phyloP scores from a whole-genome alignment of 352 stramenopile genomes.

The Aphanomyces stellatus region DNA sequence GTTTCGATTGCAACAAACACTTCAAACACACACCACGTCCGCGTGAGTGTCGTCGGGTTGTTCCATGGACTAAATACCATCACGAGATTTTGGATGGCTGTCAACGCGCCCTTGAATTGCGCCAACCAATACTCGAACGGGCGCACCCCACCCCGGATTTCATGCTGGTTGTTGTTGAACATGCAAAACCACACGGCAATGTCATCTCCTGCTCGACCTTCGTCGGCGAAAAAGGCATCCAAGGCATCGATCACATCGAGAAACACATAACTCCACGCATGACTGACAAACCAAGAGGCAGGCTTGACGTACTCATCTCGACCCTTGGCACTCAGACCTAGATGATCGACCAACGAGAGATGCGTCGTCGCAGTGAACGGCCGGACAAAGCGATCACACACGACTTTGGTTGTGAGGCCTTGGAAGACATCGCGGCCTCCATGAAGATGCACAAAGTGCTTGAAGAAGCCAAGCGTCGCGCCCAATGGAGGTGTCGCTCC shows the following conservation, averaged over 20 bases:
- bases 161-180: slow-evolving; percentile 18
- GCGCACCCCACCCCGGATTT: neutral
- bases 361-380: neutral
- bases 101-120: neutral
- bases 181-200: slow-evolving; percentile 9
- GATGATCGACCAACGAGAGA: slow-evolving; percentile 12
- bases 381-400: slow-evolving; percentile 27
- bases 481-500: too few species aligned
- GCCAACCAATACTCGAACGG: neutral
- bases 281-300: slow-evolving; percentile 2
- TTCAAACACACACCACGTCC: neutral
- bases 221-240: neutral
- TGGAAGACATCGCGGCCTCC: neutral
- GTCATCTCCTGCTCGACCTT: neutral
- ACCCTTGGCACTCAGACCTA: neutral
- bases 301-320: neutral
- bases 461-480: too few species aligned
- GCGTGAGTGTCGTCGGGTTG: neutral
- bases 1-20: neutral
- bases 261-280: slow-evolving; percentile 6
- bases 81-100: neutral
- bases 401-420: neutral
- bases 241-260: neutral
- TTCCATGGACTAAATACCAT: neutral
- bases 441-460: neutral